Evolutionary conservation across 2,329 filamentous ascomycete species (phyloP).

Genomic region (Claviceps monticola): DNA sequence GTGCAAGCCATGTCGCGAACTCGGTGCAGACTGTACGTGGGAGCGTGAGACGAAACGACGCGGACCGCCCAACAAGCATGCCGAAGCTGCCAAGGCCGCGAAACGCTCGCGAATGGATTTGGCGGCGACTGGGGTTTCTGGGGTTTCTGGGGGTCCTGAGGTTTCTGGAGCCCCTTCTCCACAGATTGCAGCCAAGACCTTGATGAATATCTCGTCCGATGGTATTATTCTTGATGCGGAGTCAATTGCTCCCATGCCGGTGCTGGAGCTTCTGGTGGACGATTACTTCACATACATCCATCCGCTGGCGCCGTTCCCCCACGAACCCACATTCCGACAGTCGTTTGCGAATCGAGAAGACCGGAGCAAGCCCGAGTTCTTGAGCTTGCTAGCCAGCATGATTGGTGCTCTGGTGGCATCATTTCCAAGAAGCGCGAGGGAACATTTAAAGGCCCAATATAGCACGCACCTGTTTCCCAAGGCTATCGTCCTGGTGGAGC

Average conservation of each 20-base stretch:
- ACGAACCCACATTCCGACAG: constrained; percentile 62
- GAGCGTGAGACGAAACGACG: constrained; percentile 43
- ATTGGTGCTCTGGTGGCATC: constrained; percentile 59
- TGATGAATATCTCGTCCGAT: constrained; percentile 31
- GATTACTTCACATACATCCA: constrained; percentile 78
- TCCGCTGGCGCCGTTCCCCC: constrained; percentile 62
- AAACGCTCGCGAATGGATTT: constrained; percentile 30
- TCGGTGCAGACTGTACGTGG: constrained; percentile 45
- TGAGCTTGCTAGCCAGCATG: constrained; percentile 63
- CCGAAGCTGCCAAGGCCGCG: constrained; percentile 40
- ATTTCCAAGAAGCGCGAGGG: constrained; percentile 56
- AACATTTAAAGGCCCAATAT: constrained; percentile 53
- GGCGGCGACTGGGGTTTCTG: constrained; percentile 5
- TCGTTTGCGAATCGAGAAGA: constrained; percentile 56
- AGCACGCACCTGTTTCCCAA: constrained; percentile 53
- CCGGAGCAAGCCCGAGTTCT: constrained; percentile 49
- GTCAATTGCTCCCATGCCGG: constrained; percentile 54
- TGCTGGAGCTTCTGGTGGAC: constrained; percentile 56
- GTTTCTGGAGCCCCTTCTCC: constrained; percentile 24
- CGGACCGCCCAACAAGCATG: constrained; percentile 45
- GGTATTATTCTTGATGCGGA: constrained; percentile 43
- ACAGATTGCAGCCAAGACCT: constrained; percentile 33
- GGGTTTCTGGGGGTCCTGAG: constrained; percentile 6
- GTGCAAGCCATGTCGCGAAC: constrained; percentile 41
- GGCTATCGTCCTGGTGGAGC: constrained; percentile 54